Evolutionary conservation across 1,139 yeast species (phyloP), one percentile per base, ranked within the genome.

Genomic region (Torulaspora pretoriensis): DNA sequence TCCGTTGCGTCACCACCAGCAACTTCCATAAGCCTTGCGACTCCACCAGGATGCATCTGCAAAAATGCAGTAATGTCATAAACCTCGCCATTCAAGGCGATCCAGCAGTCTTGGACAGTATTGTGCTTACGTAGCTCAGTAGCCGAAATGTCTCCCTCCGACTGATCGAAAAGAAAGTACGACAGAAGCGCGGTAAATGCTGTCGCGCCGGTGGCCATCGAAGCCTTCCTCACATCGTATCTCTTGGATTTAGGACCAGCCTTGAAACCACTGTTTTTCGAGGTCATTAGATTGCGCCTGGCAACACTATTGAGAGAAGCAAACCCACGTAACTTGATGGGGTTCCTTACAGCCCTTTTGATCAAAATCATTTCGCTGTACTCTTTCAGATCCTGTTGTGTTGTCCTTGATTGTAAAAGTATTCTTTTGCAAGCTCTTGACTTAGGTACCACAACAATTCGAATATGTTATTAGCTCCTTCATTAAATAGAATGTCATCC

Each of bases 1-100:
- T 82, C 83, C 2, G 96, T 84, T 2, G 95, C 97, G 61, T 90
- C 97, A 57, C 81, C 81, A 12, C 97, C 97, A 3, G 95, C 96
- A 60, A 81, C 85, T 53, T 77, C 78, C 38, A 83, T 63, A 34
- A 90, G 80, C 25, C 90, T 79, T 27, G 74, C 73, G 49, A 74
- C 76, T 2, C 97, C 98, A 48, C 97, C 97, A 0, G 97, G 97
- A 64, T 90, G 98, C 36, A 78, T 72, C 19, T 78, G 71, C 46
- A 86, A 71, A 60, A 90, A 90, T 29, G 79, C 77, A 0, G 97
- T 85, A 52, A 90, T 75, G 64, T 90, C 88, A 61, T 88, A 81
- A 30, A 86, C 96, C 36, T 84, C 79, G 43, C 88, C 89, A 54
- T 87, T 83, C 46, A 90, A 78, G 8, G 86, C 80, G 42, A 88